Base-by-base conservation (phyloP, 192 early-diverging fungal species). In the Mortierella claussenii region DNA sequence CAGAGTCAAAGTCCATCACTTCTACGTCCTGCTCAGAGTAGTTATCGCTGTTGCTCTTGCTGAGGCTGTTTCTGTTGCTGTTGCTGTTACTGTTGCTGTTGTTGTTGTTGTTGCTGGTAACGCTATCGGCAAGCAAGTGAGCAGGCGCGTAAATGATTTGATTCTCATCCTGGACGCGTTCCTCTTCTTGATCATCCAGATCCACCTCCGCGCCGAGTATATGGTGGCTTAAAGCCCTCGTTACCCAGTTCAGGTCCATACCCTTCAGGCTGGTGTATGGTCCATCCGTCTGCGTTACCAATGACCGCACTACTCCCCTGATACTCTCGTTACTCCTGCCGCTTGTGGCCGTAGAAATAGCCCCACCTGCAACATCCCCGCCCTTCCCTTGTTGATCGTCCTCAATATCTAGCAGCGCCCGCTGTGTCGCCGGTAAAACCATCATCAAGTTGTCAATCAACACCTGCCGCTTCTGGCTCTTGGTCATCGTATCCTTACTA, bases 381-480 rank as follows among this genome's bases (percentile, higher is more conserved):
- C 23, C 30, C 27, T 60, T 58, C 23, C 28, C 27, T 11, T 36
- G 34, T 27, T 46, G 50, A 17, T 75, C 71, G 4, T 40, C 36
- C 23, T 62, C 73, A 4, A 67, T 8, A 15, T 76, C 52, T 26
- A 76, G 42, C 11, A 67, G 32, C 27, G 27, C 13, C 32, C 40
- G 32, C 37, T 76, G 64, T 43, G 73, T 45, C 23, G 17, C 64
- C 0, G 73, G 73, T 42, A 76, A 23, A 37, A 76, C 51, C 52
- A 42, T 54, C 17, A 62, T 56, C 52, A 76, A 31, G 12, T 66
- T 53, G 32, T 67, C 52, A 26, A 76, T 67, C 20, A 76, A 45
- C 7, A 67, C 27, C 44, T 76, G 57, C 26, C 73, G 64, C 37
- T 76, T 76, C 55, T 76, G 64, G 21, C 73, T 65, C 73, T 55